Evolutionary conservation across 495 filamentous ascomycete genomes (phyloP).

Genomic region (Bathelium albidoporum): DNA sequence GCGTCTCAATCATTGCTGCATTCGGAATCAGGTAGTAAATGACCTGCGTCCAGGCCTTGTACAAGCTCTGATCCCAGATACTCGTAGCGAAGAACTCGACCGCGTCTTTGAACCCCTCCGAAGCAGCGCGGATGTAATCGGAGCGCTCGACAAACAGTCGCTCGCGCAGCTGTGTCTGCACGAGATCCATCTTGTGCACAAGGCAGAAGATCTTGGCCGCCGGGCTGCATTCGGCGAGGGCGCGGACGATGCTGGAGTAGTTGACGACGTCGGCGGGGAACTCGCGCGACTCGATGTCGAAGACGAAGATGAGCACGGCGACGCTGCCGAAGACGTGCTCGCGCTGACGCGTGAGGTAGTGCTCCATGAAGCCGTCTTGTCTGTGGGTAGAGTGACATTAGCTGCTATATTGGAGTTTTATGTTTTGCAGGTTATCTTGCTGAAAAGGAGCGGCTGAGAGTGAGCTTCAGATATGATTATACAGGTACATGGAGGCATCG

Average conservation of each 20-base stretch:
- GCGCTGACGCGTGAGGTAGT: conserved; percentile 87
- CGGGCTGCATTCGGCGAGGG: conserved; percentile 74
- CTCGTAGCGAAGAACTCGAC: conserved; percentile 70
- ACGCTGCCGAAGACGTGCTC: conserved; percentile 94
- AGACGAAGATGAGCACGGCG: conserved; percentile 96
- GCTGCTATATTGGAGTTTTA: no score
- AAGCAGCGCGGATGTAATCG: conserved; percentile 59
- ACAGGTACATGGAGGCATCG: no score
- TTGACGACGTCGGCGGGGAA: conserved; percentile 83
- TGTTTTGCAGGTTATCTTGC: no score
- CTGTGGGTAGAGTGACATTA: conserved; percentile 33
- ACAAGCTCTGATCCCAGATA: conserved; percentile 98
- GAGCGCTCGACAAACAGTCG: conserved; percentile 73
- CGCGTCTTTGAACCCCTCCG: conserved; percentile 55
- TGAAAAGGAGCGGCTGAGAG: no score
- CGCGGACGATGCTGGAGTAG: conserved; percentile 76
- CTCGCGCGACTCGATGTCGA: conserved; percentile 93
- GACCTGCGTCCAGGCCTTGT: conserved; percentile 94
- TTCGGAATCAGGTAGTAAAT: conserved; percentile 96
- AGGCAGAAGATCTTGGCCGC: conserved; percentile 80
- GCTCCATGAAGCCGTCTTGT: conserved; percentile 97
- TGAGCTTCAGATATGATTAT: no score
- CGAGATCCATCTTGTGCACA: conserved; percentile 98
- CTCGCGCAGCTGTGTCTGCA: conserved; percentile 64
- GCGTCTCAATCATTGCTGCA: conserved; percentile 73